Evolutionary conservation across 2,329 filamentous ascomycete genomes (phyloP), one percentile per base, ranked within the genome.

Genomic region (Fusarium coffeatum): DNA sequence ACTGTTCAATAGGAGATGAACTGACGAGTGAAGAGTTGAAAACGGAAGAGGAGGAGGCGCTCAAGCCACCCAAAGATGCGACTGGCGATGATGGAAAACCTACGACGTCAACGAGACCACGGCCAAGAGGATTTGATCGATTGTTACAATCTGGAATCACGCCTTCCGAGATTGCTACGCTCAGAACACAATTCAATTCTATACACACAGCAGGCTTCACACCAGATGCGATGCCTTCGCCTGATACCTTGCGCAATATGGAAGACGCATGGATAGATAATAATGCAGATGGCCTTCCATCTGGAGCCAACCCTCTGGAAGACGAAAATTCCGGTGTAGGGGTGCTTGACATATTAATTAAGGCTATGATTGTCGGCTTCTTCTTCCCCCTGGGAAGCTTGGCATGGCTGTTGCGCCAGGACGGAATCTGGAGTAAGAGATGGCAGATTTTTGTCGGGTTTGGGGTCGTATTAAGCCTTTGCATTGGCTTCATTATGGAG

Each of bases 201-300:
- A 92, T 97, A 68, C 92, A 97, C 76, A 88, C 91, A 30, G 88
- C 91, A 69, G 91, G 92, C 27, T 93, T 93, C 77, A 97, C 94
- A 1, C 93, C 93, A 0, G 94, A 97, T 78, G 92, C 92, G 0
- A 93, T 97, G 91, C 95, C 95, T 2, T 90, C 88, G 13, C 92
- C 93, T 1, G 86, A 91, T 66, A 88, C 90, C 28, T 83, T 98
- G 73, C 89, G 93, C 16, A 84, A 87, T 23, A 87, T 98, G 77
- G 95, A 98, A 79, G 95, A 98, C 76, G 85, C 89, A 13, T 98
- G 95, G 95, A 91, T 98, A 67, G 95, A 98, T 74, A 88, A 88
- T 58, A 89, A 89, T 37, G 82, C 78, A 23, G 79, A 79, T 37
- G 80, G 77, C 23, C 75, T 83, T 62, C 80, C 81, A 55, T 78